A percentile compares a stretch with the other conserved stretches of the same genome.
Conservation (phyloP, 352 stramenopile species). For the Blastocystis sp. region DNA sequence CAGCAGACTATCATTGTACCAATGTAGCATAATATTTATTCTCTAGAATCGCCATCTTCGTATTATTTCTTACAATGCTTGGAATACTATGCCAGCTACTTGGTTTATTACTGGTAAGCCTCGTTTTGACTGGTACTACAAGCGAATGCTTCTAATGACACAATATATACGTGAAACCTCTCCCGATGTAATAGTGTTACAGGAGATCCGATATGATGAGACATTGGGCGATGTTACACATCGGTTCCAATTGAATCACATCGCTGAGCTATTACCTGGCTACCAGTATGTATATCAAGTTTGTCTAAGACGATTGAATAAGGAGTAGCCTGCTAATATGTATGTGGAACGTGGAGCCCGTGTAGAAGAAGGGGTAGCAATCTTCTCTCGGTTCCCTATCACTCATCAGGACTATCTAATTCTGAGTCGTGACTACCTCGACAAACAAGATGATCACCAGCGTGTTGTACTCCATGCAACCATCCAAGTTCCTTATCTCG, state of each 20-base stretch:
- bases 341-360: slow-evolving; percentile 72
- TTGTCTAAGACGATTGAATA: slow-evolving; percentile 78
- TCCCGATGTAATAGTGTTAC: slow-evolving; percentile 79
- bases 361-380: slow-evolving; percentile 80
- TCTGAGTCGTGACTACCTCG: slow-evolving; percentile 78
- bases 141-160: slow-evolving; percentile 78
- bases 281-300: slow-evolving; percentile 83
- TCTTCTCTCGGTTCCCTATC: slow-evolving; percentile 81
- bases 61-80: slow-evolving; percentile 84
- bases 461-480: slow-evolving; percentile 80
- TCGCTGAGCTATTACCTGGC: slow-evolving; percentile 74
- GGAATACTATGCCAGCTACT: slow-evolving; percentile 81
- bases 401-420: slow-evolving; percentile 78
- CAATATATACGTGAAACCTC: slow-evolving; percentile 73
- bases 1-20: neutral
- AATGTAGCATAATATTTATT: neutral
- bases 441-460: slow-evolving; percentile 82
- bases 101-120: slow-evolving; percentile 76
- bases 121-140: slow-evolving; percentile 78
- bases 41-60: slow-evolving; percentile 67
- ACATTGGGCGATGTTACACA: slow-evolving; percentile 72
- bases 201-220: slow-evolving; percentile 82
- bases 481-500: slow-evolving; percentile 76
- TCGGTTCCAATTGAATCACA: slow-evolving; percentile 70
- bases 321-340: slow-evolving; percentile 72